These are phyloP conservation scores for Neoboletus magnificus DNA, from an alignment of 768 basidiomycete species.

Conservation along the genomic window DNA sequence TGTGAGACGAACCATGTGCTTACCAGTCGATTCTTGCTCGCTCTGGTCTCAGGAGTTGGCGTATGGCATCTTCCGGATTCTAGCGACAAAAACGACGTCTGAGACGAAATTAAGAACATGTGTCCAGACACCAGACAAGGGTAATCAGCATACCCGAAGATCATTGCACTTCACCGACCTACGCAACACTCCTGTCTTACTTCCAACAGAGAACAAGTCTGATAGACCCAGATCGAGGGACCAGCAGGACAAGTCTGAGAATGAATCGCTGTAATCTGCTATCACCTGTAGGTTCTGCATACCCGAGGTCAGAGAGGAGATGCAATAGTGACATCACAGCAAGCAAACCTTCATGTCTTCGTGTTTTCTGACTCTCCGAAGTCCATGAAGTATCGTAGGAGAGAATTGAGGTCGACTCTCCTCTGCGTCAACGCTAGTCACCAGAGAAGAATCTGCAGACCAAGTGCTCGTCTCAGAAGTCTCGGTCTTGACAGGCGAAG, in stretches of 20 bases:
- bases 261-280: neutral
- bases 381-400: neutral
- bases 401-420: conserved; percentile 1
- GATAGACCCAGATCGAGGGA: neutral
- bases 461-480: neutral
- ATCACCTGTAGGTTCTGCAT: neutral
- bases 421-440: neutral
- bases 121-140: neutral
- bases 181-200: conserved; percentile 3
- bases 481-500: conserved; percentile 3
- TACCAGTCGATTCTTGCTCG: neutral
- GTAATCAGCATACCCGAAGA: conserved; percentile 8
- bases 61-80: neutral
- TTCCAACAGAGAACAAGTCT: neutral
- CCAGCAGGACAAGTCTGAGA: conserved; percentile 2
- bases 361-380: conserved; percentile 4
- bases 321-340: neutral
- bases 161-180: conserved; percentile 11
- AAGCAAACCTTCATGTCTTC: conserved; percentile 4
- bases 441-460: conserved; percentile 9
- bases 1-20: neutral
- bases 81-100: conserved; percentile 2
- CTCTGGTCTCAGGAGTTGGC: neutral
- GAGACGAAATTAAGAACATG: neutral
- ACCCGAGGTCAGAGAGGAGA: neutral